Percentiles rank a stretch among this genome's conserved stretches.
Evolutionary conservation across 2,329 filamentous ascomycete genomes (phyloP).

Genomic region (Eutypa lata): DNA sequence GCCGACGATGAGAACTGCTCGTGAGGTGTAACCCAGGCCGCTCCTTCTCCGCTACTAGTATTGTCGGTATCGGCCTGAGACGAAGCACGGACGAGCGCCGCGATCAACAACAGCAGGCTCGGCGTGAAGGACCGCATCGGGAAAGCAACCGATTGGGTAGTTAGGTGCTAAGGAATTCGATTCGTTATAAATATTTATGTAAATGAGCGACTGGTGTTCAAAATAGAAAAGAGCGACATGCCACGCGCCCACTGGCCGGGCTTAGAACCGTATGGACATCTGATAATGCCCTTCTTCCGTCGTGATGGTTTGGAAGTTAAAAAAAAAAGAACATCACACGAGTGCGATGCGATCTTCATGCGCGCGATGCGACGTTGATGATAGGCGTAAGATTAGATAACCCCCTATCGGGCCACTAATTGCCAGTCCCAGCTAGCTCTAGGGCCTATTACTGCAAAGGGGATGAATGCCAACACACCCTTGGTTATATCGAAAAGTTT

Average conservation of each 20-base stretch:
- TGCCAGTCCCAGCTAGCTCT: not conserved
- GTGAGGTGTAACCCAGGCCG: constrained; percentile 49
- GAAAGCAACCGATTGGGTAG: not conserved
- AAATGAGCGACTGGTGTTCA: not conserved
- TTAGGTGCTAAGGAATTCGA: not conserved
- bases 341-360: not conserved
- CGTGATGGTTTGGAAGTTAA: not conserved
- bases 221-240: not conserved
- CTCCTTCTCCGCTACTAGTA: constrained; percentile 13
- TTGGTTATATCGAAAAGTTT: no score
- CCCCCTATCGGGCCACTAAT: not conserved
- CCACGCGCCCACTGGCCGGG: not conserved
- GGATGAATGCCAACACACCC: no score
- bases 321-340: not conserved
- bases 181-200: not conserved
- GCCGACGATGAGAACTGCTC: constrained; percentile 54
- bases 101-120: no score
- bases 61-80: not conserved
- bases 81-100: no score
- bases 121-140: no score
- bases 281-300: not conserved
- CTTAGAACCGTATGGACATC: not conserved
- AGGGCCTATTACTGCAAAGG: no score
- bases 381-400: not conserved
- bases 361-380: not conserved